Percentiles rank a stretch among this genome's conserved stretches.
These are phyloP conservation scores for Naganishia albida DNA, from an alignment of 1,284 basidiomycete species.

Conservation along the genomic window DNA sequence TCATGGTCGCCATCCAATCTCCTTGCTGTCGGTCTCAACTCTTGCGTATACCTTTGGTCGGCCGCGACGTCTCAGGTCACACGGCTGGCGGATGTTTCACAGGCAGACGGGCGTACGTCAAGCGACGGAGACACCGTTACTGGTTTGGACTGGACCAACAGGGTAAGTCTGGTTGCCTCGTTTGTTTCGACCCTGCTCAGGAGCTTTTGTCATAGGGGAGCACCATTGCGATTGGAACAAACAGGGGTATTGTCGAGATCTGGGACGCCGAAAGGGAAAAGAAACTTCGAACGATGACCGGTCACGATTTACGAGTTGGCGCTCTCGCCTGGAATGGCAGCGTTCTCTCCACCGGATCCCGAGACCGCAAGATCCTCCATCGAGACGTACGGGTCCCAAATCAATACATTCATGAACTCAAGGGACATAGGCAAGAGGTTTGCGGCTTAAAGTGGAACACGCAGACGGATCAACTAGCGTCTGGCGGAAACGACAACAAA, in stretches of 20 bases:
- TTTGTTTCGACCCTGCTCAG: not conserved
- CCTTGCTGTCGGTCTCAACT: constrained; percentile 86
- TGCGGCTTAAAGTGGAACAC: constrained; percentile 93
- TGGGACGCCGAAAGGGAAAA: constrained; percentile 86
- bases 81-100: constrained; percentile 80
- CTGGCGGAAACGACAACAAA: constrained; percentile 98
- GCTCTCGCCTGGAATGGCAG: constrained; percentile 91
- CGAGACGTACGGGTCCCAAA: constrained; percentile 77
- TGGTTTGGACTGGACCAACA: constrained; percentile 88
- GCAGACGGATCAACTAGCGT: constrained; percentile 74
- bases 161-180: constrained; percentile 57
- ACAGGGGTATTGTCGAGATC: constrained; percentile 83
- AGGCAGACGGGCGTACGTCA: constrained; percentile 35
- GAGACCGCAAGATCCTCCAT: constrained; percentile 87
- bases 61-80: constrained; percentile 69
- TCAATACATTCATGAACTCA: constrained; percentile 73
- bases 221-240: constrained; percentile 87
- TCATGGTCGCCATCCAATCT: constrained; percentile 97
- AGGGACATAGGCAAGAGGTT: constrained; percentile 82
- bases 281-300: constrained; percentile 75
- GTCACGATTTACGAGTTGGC: constrained; percentile 86
- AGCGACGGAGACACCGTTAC: constrained; percentile 66
- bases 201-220: constrained; percentile 62
- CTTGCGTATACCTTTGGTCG: constrained; percentile 95
- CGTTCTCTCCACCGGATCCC: constrained; percentile 84